phyloP scores from a whole-genome alignment of 805 yeast genomes.

The Trichomonascus vanleenenianus region DNA sequence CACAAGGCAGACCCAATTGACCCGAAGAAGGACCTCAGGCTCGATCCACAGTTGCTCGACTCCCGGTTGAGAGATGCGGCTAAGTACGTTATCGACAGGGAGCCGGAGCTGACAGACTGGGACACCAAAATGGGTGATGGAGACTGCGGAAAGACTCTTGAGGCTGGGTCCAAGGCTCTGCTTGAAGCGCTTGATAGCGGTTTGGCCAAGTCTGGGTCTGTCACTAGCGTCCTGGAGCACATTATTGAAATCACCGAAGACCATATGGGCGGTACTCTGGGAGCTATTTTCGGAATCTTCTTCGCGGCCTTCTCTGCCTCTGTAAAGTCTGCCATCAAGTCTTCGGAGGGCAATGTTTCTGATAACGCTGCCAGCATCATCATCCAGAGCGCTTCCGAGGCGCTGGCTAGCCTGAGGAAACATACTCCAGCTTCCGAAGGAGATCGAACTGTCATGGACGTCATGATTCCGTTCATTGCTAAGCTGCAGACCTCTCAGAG shows the following conservation, averaged over 20 bases:
- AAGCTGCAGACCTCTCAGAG: slow-evolving; percentile 44
- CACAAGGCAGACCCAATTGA: neutral
- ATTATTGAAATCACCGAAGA: slow-evolving; percentile 76
- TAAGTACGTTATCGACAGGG: slow-evolving; percentile 43
- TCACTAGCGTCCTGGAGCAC: slow-evolving; percentile 47
- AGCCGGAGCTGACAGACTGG: slow-evolving; percentile 73
- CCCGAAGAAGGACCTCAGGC: slow-evolving; percentile 7
- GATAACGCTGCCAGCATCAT: slow-evolving; percentile 14
- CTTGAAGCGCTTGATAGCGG: slow-evolving; percentile 41
- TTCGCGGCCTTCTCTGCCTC: slow-evolving; percentile 59
- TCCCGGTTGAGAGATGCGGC: slow-evolving; percentile 21
- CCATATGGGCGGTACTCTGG: slow-evolving; percentile 93
- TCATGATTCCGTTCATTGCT: slow-evolving; percentile 75
- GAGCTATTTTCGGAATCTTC: slow-evolving; percentile 81
- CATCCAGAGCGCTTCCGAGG: slow-evolving; percentile 32
- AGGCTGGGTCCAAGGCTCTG: slow-evolving; percentile 68
- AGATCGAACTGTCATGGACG: slow-evolving; percentile 81
- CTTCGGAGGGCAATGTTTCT: slow-evolving; percentile 8
- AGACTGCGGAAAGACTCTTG: slow-evolving; percentile 88
- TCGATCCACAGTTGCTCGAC: slow-evolving; percentile 24
- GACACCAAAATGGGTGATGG: slow-evolving; percentile 93
- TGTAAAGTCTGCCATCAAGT: slow-evolving; percentile 30
- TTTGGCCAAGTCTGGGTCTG: slow-evolving; percentile 20
- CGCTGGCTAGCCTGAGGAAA: slow-evolving; percentile 63
- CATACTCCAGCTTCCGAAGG: slow-evolving; percentile 85